Base-by-base conservation (phyloP, 2,329 filamentous ascomycete species). In the Thermothelomyces thermophilus region DNA sequence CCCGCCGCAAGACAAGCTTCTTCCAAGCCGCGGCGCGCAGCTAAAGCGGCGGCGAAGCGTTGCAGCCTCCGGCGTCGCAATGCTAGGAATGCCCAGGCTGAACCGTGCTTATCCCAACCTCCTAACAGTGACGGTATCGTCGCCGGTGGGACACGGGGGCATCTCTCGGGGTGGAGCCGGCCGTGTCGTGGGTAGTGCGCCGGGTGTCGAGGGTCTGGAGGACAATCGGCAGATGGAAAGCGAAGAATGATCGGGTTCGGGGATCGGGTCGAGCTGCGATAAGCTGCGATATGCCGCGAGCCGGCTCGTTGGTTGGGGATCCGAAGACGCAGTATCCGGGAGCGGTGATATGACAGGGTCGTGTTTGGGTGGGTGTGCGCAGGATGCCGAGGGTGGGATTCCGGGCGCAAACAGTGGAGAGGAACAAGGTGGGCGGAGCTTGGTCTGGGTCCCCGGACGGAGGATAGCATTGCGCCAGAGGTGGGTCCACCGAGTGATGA, bases 311-410 rank as follows among this genome's bases (percentile, higher is more conserved):
- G 41, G 36, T 40, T 41, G 49, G 26, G n/a, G 17, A 37, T 48
- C 37, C 17, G 48, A 37, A 37, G 34, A 24, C 42, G 40, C 46
- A 51, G 44, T 26, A 19, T 28, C 48, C 14, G 42, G 22, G 31
- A 48, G 44, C 46, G 52, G 41, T 53, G 54, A 53, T 55, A 43
- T 51, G 47, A 39, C 34, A 31, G 44, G 44, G 47, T 35, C 37
- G 37, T 46, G 39, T 19, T 44, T 51, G 36, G 33, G 35, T 39
- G 36, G 39, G 37, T 31, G 56, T 48, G 50, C 42, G 50, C 47
- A 54, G 54, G 50, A 51, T 48, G 56, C 58, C 55, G 56, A 59
- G 58, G 52, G 58, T 60, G 58, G 56, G 57, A 59, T 58, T 58
- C 53, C 52, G 45, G 51, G 54, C 55, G 58, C 57, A 50, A 56